phyloP scores from a whole-genome alignment of 1,284 basidiomycete genomes.

The Golubevia sp. region DNA sequence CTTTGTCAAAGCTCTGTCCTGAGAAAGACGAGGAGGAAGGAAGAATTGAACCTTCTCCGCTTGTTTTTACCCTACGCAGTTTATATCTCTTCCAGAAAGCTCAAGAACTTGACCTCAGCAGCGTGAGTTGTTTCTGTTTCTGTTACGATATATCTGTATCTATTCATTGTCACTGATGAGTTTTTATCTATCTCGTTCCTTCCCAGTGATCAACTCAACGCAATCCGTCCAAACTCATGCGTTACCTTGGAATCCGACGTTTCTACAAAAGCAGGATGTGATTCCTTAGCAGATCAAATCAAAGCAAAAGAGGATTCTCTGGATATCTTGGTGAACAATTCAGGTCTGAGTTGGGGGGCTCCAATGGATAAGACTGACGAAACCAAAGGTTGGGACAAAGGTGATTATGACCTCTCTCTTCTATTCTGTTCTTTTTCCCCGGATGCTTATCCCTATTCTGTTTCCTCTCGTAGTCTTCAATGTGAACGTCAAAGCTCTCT shows the following conservation, averaged over 20 bases:
- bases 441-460: too few relatives aligned
- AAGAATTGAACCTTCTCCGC: too few relatives aligned
- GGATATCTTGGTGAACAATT: slow-evolving; percentile 14
- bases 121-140: background rate
- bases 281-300: slow-evolving; percentile 10
- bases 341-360: slow-evolving; percentile 9
- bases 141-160: too few relatives aligned
- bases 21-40: too few relatives aligned
- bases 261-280: slow-evolving; percentile 8
- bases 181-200: background rate
- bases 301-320: slow-evolving; percentile 1
- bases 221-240: slow-evolving; percentile 2
- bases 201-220: slow-evolving; percentile 2
- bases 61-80: slow-evolving; percentile 1
- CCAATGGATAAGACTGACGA: slow-evolving; percentile 10
- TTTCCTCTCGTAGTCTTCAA: background rate
- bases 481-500: slow-evolving; percentile 11
- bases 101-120: slow-evolving; percentile 6
- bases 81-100: slow-evolving; percentile 14
- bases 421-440: background rate
- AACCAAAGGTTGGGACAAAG: slow-evolving; percentile 9
- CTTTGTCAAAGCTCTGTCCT: too few relatives aligned
- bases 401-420: background rate
- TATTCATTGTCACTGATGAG: too few relatives aligned
- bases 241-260: slow-evolving; percentile 8